Evolutionary conservation across 106 monocot species (phyloP).

Genomic region (Cymbidium sinense): DNA sequence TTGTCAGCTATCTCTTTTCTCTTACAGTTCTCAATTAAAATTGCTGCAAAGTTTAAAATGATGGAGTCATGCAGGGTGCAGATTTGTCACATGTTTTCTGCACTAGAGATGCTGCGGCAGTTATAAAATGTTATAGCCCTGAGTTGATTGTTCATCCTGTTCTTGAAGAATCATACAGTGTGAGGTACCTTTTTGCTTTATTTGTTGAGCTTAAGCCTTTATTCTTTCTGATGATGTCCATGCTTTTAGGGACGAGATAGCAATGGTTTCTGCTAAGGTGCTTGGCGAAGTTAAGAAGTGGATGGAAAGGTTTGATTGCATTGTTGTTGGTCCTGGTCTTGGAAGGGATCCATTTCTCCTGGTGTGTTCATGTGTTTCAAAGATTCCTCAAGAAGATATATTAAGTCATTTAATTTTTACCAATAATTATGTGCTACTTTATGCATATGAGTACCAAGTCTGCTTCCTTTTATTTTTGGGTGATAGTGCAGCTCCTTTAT

Average conservation of each 20-base stretch:
- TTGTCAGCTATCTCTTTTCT: conserved; percentile 44
- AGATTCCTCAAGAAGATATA: neutral
- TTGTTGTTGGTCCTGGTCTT: conserved; percentile 84
- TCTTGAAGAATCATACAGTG: conserved; percentile 83
- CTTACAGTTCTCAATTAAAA: neutral
- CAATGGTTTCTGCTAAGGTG: conserved; percentile 43
- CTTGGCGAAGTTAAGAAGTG: conserved; percentile 78
- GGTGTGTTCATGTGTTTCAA: conserved; percentile 23
- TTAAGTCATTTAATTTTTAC: neutral
- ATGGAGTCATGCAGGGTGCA: conserved; percentile 53
- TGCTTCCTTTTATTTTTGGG: neutral
- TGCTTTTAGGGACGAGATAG: conserved; percentile 64
- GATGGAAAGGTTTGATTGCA: conserved; percentile 95
- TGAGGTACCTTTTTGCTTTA: conserved; percentile 46
- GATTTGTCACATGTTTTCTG: conserved; percentile 97
- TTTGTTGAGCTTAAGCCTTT: neutral
- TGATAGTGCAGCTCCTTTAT: neutral
- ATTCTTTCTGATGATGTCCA: neutral
- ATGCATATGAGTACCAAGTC: neutral
- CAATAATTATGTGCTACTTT: neutral
- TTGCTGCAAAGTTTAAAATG: neutral
- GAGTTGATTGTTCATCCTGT: conserved; percentile 95
- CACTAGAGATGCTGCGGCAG: conserved; percentile 94
- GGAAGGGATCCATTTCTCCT: conserved; percentile 90
- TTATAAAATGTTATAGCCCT: conserved; percentile 95